Evolutionary conservation across 352 stramenopile genomes (phyloP).

Genomic region (Phytophthora cryptogea): DNA sequence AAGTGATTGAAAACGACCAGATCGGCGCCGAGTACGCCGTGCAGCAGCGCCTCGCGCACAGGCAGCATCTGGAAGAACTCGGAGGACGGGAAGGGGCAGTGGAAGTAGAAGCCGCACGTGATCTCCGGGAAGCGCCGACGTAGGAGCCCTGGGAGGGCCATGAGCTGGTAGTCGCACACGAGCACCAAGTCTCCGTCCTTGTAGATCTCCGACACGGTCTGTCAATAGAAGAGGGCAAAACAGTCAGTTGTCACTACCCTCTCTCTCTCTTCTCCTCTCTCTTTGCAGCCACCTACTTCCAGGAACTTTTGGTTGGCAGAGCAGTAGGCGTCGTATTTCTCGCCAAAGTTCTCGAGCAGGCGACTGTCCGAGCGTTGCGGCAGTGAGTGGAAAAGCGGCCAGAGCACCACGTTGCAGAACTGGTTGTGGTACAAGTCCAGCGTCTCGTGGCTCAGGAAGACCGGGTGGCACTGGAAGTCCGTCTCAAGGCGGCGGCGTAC

Average conservation of each 20-base stretch:
- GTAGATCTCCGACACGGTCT: constrained; percentile 81
- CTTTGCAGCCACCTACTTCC: constrained; percentile 1
- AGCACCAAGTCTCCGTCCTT: constrained; percentile 87
- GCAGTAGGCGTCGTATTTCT: constrained; percentile 90
- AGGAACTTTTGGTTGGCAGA: constrained; percentile 88
- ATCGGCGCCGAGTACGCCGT: constrained; percentile 85
- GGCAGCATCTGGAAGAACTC: constrained; percentile 92
- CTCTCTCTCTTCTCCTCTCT: background rate
- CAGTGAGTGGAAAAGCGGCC: constrained; percentile 91
- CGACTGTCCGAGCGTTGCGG: constrained; percentile 75
- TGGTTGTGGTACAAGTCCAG: constrained; percentile 89
- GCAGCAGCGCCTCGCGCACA: constrained; percentile 70
- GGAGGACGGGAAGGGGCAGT: constrained; percentile 90
- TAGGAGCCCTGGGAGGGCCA: constrained; percentile 79
- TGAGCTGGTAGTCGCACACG: constrained; percentile 91
- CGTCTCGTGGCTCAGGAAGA: constrained; percentile 81
- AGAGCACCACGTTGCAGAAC: constrained; percentile 91
- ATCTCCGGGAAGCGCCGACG: constrained; percentile 77
- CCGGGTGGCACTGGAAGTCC: constrained; percentile 84
- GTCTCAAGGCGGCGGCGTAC: constrained; percentile 74
- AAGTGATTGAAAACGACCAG: constrained; percentile 91
- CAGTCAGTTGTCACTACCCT: background rate
- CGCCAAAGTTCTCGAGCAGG: constrained; percentile 81
- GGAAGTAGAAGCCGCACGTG: constrained; percentile 89
- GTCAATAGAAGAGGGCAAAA: background rate